phyloP scores from a whole-genome alignment of 352 stramenopile species.

The Phytophthora palmivora region DNA sequence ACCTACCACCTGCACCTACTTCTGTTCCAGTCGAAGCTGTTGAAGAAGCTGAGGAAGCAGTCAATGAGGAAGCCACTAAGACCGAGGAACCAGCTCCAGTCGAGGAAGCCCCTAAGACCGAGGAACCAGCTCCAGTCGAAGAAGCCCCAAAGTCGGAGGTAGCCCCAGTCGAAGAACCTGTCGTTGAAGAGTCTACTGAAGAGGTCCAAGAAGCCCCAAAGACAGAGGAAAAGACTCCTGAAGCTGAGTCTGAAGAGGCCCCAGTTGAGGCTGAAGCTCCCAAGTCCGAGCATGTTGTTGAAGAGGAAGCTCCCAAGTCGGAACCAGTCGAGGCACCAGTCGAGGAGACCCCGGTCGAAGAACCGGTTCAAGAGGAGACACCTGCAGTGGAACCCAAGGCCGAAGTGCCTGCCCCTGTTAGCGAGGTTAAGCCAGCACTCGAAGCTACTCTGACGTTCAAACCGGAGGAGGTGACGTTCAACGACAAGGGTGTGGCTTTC shows the following conservation, averaged over 20 bases:
- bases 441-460: slow-evolving; percentile 21
- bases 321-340: background rate
- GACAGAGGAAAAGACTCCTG: slow-evolving; percentile 4
- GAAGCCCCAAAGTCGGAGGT: background rate
- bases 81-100: background rate
- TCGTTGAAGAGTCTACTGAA: background rate
- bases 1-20: slow-evolving; percentile 16
- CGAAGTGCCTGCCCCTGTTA: slow-evolving; percentile 14
- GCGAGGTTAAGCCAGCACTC: slow-evolving; percentile 15
- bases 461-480: slow-evolving; percentile 30
- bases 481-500: slow-evolving; percentile 46
- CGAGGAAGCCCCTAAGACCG: slow-evolving; percentile 5
- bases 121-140: background rate
- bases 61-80: slow-evolving; percentile 7
- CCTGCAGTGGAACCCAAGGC: slow-evolving; percentile 13
- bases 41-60: slow-evolving; percentile 26
- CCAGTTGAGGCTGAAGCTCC: slow-evolving; percentile 7
- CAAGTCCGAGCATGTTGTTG: slow-evolving; percentile 5
- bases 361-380: slow-evolving; percentile 2
- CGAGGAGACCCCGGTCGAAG: slow-evolving; percentile 6
- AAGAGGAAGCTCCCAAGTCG: slow-evolving; percentile 12
- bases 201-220: background rate
- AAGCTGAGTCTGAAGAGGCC: slow-evolving; percentile 6
- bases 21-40: slow-evolving; percentile 3
- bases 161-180: background rate